phyloP scores from a whole-genome alignment of 768 basidiomycete genomes.

The Strobilomyces echinocephalus region DNA sequence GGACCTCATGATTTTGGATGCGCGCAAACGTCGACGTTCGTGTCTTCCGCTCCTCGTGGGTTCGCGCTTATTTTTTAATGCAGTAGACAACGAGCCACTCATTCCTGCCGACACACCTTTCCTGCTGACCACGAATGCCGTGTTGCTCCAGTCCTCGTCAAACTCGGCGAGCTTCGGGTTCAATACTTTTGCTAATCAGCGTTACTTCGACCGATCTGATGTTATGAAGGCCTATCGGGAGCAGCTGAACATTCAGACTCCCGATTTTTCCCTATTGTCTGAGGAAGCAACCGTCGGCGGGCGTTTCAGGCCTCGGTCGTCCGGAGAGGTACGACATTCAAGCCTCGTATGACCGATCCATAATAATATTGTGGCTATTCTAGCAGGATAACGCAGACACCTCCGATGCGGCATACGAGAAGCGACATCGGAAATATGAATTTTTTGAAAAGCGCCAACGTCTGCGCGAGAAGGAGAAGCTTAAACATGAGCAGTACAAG shows the following conservation, averaged over 20 bases:
- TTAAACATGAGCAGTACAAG: slow-evolving; percentile 89
- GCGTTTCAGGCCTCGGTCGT: slow-evolving; percentile 64
- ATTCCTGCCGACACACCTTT: slow-evolving; percentile 65
- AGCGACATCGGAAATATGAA: slow-evolving; percentile 83
- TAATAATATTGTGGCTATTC: slow-evolving; percentile 3
- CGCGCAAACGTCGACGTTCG: slow-evolving; percentile 71
- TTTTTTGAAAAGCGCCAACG: slow-evolving; percentile 81
- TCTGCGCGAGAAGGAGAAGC: slow-evolving; percentile 84
- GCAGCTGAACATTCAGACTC: slow-evolving; percentile 73
- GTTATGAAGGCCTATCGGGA: slow-evolving; percentile 67
- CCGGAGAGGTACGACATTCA: slow-evolving; percentile 57
- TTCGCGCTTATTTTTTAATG: slow-evolving; percentile 17
- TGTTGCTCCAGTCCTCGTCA: slow-evolving; percentile 41
- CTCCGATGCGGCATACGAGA: slow-evolving; percentile 76
- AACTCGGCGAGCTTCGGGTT: slow-evolving; percentile 37
- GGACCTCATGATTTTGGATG: slow-evolving; percentile 81
- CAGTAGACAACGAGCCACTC: slow-evolving; percentile 69
- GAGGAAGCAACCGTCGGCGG: slow-evolving; percentile 56
- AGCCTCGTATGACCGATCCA: neutral
- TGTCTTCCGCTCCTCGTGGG: slow-evolving; percentile 16
- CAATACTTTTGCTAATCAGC: slow-evolving; percentile 58
- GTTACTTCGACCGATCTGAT: slow-evolving; percentile 75
- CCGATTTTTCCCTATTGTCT: slow-evolving; percentile 51
- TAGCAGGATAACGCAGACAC: slow-evolving; percentile 57
- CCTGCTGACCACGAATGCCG: slow-evolving; percentile 68